Base-by-base conservation (phyloP, 306 rosid species). In the Rosa persica region DNA sequence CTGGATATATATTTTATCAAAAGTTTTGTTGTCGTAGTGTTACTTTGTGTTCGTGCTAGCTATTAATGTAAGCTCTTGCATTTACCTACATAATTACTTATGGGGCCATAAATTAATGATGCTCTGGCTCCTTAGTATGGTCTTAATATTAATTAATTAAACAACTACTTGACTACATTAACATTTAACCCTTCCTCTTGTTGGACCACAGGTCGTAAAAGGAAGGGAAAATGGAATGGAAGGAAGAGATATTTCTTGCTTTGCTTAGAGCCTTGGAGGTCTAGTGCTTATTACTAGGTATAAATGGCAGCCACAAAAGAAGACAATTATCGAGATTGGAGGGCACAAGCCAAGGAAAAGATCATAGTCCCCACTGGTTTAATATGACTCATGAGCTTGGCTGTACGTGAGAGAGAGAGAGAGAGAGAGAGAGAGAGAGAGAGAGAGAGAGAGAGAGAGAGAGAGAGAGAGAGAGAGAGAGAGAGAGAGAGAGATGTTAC, bases 321-420 rank as follows among this genome's bases (percentile, higher is more conserved):
- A 54, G 52, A 42, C 76, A 57, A 74, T n/a, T 30, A 30, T 30
- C 36, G 30, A 57, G 46, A 58, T 34, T 46, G 54, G 2, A 57
- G 72, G 71, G 44, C 65, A 34, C 55, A 30, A 38, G 58, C 12
- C 2, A 10, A 55, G n/a, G 61, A 81, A 34, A 60, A 58, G 15
- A 51, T 73, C 75, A 57, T 19, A 52, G 76, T 25, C 83, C 71
- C 83, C 79, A 74, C 83, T 19, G 57, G 23, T 27, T 44, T 75
- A 43, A 43, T 43, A 8, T 43, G 12, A 43, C 46, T 11, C 10
- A 43, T 43, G 46, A 43, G 1, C 46, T 43, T 43, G 46, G 12
- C 46, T 30, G 36, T 2, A 30, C 36, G 36, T 30, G 36, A 30
- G 36, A 30, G 36, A 43, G 46, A 43, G 46, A 42, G 8, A 42